These are phyloP conservation scores for Panellus pusillus DNA, from an alignment of 768 basidiomycete species.

Conservation along the genomic window DNA sequence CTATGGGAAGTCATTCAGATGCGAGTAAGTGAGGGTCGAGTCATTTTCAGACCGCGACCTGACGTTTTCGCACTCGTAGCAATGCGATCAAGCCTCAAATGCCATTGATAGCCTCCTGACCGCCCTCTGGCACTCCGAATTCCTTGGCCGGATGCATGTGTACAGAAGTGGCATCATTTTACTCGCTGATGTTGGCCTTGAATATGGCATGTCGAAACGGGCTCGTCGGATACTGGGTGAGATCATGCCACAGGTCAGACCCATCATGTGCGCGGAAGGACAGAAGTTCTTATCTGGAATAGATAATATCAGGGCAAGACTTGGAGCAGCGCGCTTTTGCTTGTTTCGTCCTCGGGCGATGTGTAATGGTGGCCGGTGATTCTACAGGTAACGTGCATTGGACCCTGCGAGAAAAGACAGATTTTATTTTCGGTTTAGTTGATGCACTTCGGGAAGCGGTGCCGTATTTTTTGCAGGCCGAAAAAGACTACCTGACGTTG, in stretches of 20 bases:
- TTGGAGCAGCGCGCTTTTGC: slow-evolving; percentile 75
- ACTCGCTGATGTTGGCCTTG: slow-evolving; percentile 76
- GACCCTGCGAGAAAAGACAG: background rate
- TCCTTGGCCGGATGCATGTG: slow-evolving; percentile 62
- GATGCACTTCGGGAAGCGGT: slow-evolving; percentile 56
- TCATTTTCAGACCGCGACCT: background rate
- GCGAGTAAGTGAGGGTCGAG: slow-evolving; percentile 36
- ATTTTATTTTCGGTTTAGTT: slow-evolving; percentile 24
- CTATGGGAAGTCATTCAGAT: slow-evolving; percentile 48
- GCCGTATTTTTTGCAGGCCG: slow-evolving; percentile 60
- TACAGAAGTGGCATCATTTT: slow-evolving; percentile 71
- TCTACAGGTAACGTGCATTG: slow-evolving; percentile 36
- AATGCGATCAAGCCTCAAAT: slow-evolving; percentile 60
- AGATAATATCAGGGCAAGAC: slow-evolving; percentile 74
- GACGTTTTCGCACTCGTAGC: slow-evolving; percentile 37
- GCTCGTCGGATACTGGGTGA: slow-evolving; percentile 69
- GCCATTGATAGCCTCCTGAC: slow-evolving; percentile 67
- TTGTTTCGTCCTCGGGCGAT: slow-evolving; percentile 72
- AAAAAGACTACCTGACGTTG: slow-evolving; percentile 61
- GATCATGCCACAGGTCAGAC: slow-evolving; percentile 74
- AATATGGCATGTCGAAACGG: slow-evolving; percentile 72
- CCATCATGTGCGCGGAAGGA: background rate
- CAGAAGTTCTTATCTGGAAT: background rate
- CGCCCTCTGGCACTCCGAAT: slow-evolving; percentile 79
- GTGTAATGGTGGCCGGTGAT: slow-evolving; percentile 62